Base-by-base conservation (phyloP, 352 stramenopile genomes). In the Pythium monospermum region DNA sequence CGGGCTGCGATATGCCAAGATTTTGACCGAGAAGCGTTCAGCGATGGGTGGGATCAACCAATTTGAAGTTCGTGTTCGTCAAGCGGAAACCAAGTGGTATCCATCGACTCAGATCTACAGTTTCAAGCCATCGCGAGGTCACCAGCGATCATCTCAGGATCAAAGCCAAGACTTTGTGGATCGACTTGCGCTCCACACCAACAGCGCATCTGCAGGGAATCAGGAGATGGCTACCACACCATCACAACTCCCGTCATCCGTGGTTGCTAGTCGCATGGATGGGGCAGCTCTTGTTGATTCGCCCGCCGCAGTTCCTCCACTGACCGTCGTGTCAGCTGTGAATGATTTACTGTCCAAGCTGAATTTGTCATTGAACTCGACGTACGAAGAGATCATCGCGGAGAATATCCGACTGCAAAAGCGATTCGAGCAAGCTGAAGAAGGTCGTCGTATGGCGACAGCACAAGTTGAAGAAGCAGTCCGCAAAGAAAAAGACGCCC, bases 281-380 rank as follows among this genome's bases (percentile, higher is more conserved):
- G 3, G 4, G 7, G 21, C 7, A 19, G 11, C 19, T 7, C 5
- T 25, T 43, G 18, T 19, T n/a, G 47, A 6, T 16, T 25, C 25
- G 26, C 21, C 55, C 39, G 23, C 10, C 36, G 52, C 15, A 5
- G 42, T 83, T 21, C 53, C 78, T 2, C 53, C 67, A 12, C 42
- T 66, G 10, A 87, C 73, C 25, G 64, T 91, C 18, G 61, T 91
- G 35, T 74, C 77, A n/a, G 80, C 76, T 2, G 79, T 91, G 21
- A 91, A 93, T 45, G 78, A 91, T 41, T 41, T 91, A 26, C 59
- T 91, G 16, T 71, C 69, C 0, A 73, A 77, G 4, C 51, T 91
- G 33, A 91, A 91, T 39, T 48, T 91, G 37, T 86, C 73, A 23
- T 35, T 93, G 40, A 76, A 81, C 44, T 71, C 66, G 11, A 76